phyloP scores from a whole-genome alignment of 139 green algal genomes.

The Picochlorum sp. region DNA sequence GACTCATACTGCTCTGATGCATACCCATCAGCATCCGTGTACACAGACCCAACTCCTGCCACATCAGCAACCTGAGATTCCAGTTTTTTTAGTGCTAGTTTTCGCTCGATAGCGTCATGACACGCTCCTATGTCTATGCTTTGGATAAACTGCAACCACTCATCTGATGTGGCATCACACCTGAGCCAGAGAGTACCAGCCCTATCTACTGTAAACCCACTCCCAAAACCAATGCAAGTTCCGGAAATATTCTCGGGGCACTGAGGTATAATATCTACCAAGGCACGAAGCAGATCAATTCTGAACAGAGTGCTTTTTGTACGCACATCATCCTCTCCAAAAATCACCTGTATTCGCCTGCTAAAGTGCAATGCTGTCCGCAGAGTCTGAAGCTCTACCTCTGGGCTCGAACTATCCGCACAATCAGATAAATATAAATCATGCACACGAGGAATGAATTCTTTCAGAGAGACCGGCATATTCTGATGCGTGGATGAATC shows the following conservation, averaged over 20 bases:
- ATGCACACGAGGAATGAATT: neutral
- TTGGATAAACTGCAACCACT: constrained; percentile 20
- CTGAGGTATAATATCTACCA: constrained; percentile 3
- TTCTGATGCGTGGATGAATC: neutral
- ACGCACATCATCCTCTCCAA: constrained; percentile 10
- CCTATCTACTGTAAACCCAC: constrained; percentile 23
- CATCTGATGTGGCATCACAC: constrained; percentile 9
- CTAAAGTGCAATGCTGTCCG: constrained; percentile 42
- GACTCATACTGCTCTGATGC: neutral
- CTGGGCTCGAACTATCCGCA: constrained; percentile 11
- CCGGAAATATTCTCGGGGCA: constrained; percentile 12
- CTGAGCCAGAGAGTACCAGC: constrained; percentile 31
- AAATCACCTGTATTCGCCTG: constrained; percentile 21
- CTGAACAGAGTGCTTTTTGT: constrained; percentile 10
- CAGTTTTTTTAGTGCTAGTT: neutral
- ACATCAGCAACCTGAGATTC: neutral
- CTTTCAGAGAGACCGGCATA: neutral
- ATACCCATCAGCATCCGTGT: neutral
- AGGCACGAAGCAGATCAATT: constrained; percentile 10
- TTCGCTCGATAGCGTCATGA: neutral
- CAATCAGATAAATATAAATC: constrained; percentile 1
- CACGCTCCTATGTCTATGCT: neutral
- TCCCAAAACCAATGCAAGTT: constrained; percentile 23
- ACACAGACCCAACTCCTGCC: neutral
- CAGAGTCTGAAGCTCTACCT: constrained; percentile 30